These are phyloP conservation scores for Suillus plorans DNA, from an alignment of 768 basidiomycete genomes.

Conservation along the genomic window DNA sequence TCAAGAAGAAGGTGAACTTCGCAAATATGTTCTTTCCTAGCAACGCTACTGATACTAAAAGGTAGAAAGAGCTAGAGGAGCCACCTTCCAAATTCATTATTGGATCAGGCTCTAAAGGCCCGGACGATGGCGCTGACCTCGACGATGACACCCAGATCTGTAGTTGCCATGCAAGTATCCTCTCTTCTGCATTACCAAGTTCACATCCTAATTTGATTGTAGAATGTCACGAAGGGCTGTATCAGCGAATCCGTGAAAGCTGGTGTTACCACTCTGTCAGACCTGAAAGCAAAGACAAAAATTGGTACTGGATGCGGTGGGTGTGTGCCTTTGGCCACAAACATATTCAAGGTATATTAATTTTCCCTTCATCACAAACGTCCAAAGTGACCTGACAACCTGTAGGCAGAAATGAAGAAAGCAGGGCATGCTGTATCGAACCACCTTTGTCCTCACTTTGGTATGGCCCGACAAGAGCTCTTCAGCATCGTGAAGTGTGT, in stretches of 20 bases:
- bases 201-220: background rate
- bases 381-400: conserved; percentile 12
- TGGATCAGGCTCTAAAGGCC: conserved; percentile 48
- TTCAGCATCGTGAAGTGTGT: conserved; percentile 57
- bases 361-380: background rate
- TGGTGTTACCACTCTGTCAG: conserved; percentile 48
- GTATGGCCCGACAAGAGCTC: conserved; percentile 62
- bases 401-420: conserved; percentile 64
- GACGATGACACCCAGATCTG: conserved; percentile 75
- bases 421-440: conserved; percentile 58
- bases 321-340: conserved; percentile 57
- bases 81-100: conserved; percentile 68
- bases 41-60: background rate
- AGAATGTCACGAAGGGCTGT: conserved; percentile 65
- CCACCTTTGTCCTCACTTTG: conserved; percentile 65
- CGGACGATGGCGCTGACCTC: conserved; percentile 61
- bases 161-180: conserved; percentile 53
- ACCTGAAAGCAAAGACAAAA: conserved; percentile 66
- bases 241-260: conserved; percentile 50
- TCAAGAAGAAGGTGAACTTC: conserved; percentile 59
- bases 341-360: conserved; percentile 35
- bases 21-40: background rate
- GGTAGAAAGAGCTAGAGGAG: conserved; percentile 61
- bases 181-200: background rate
- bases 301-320: conserved; percentile 74